Evolutionary conservation across 2,329 filamentous ascomycete species (phyloP).

Genomic region (Aureobasidium namibiae): DNA sequence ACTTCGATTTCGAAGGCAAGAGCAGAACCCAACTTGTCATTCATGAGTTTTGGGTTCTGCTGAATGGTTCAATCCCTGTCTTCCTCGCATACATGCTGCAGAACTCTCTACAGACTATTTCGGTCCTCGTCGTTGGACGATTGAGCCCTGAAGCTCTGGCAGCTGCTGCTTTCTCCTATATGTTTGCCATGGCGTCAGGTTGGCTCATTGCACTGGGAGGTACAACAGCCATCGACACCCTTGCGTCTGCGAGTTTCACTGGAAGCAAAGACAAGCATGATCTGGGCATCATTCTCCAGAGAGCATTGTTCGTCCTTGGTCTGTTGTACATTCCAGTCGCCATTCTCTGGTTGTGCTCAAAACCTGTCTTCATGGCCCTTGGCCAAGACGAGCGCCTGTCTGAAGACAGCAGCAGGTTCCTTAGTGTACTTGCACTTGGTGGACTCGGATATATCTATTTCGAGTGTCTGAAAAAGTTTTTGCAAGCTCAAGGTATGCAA

Average conservation of each 20-base stretch:
- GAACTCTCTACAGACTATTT: constrained; percentile 75
- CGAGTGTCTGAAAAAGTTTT: constrained; percentile 60
- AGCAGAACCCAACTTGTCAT: constrained; percentile 33
- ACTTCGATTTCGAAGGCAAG: constrained; percentile 29
- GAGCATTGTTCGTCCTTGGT: constrained; percentile 63
- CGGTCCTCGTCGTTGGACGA: constrained; percentile 72
- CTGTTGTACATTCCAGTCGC: constrained; percentile 66
- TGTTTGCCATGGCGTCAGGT: constrained; percentile 85
- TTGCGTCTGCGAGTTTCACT: constrained; percentile 76
- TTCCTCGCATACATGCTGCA: constrained; percentile 80
- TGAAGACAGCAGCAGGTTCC: constrained; percentile 61
- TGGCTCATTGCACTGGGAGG: constrained; percentile 83
- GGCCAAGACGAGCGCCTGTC: constrained; percentile 75
- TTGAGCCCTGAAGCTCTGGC: constrained; percentile 72
- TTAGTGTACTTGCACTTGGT: constrained; percentile 67
- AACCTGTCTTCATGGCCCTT: constrained; percentile 63
- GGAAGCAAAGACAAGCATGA: constrained; percentile 70
- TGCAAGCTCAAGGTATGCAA: constrained; percentile 47
- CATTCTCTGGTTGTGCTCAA: constrained; percentile 65
- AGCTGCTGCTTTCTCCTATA: constrained; percentile 79
- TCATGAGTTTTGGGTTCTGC: constrained; percentile 58
- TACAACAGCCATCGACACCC: constrained; percentile 76
- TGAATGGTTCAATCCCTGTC: constrained; percentile 64
- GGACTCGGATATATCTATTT: constrained; percentile 85
- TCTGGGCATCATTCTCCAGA: constrained; percentile 69